Base-by-base conservation (phyloP, 225 moss, liverwort and hornwort species). In the Climacium dendroides region DNA sequence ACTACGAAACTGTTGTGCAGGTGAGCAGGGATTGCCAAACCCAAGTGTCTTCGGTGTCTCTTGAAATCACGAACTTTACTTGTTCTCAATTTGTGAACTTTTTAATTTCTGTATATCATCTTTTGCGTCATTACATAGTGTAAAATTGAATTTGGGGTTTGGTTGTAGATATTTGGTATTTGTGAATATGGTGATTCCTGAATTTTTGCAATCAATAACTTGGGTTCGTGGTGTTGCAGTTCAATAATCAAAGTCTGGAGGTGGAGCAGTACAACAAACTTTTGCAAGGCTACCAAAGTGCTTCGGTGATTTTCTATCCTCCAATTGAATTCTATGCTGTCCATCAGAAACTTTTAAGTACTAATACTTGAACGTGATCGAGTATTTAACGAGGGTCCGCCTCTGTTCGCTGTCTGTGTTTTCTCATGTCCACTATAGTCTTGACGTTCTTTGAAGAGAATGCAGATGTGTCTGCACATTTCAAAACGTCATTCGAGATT, bases 1-100 rank as follows among this genome's bases (percentile, higher is more conserved):
- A 98, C 83, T 98, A 96, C 45, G 98, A 98, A 89, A 98, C 98
- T 60, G 98, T 98, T 78, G 98, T 98, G 75, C 98, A 98, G 96
- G 97, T 97, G 81, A 87, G 89, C 72, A 73, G 70, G 82, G 54
- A 61, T 87, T 71, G 78, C 52, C 60, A 59, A 80, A 28, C 72
- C 15, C 77, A 80, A 83, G 79, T 78, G 53, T 54, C 83, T 66
- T 79, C 11, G 45, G 60, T 74, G 78, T 83, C 59, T 54, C 55
- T 67, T 89, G 74, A 45, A 83, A 73, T 74, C 66, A 66, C 43
- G 52, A 87, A 52, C 59, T 61, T 88, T 37, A 50, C 60, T 35
- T 63, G 73, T 64, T 78, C 57, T 75, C 70, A 39, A 43, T 63
- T 47, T 71, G 19, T 58, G 34, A 55, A 72, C 37, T 83, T 75